Evolutionary conservation across 2,329 filamentous ascomycete species (phyloP).

Genomic region (Trichophaea hybrida): DNA sequence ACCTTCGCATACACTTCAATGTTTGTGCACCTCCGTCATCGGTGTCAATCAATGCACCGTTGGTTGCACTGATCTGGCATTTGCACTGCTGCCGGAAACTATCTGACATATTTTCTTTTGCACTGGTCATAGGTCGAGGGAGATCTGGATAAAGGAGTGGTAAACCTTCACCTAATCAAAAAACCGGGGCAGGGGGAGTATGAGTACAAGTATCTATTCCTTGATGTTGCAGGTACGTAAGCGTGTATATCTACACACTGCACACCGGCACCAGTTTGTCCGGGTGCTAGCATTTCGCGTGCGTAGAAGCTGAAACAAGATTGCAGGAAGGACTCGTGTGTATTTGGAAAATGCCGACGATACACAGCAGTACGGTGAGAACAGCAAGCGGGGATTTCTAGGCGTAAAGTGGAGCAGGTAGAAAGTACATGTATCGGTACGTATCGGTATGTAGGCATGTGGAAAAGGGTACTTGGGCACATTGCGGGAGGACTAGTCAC

Average conservation of each 20-base stretch:
- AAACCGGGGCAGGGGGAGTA: slow-evolving; percentile 12
- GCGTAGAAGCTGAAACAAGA: not conserved
- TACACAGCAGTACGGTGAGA: slow-evolving; percentile 9
- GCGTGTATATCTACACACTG: not conserved
- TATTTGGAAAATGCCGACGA: slow-evolving; percentile 18
- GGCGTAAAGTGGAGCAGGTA: slow-evolving; percentile 23
- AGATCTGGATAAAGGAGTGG: slow-evolving; percentile 18
- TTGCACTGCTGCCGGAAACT: not conserved
- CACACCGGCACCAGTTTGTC: not conserved
- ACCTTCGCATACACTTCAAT: slow-evolving; percentile 22
- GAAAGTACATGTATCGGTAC: not conserved
- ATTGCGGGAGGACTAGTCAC: not conserved
- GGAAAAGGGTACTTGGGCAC: not conserved
- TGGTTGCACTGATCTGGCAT: not conserved
- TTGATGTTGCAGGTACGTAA: slow-evolving; percentile 18
- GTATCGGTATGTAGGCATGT: too few species aligned
- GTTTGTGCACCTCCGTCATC: slow-evolving; percentile 6
- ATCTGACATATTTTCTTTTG: not conserved
- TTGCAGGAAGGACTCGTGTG: slow-evolving; percentile 14
- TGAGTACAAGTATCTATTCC: slow-evolving; percentile 19
- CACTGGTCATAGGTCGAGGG: slow-evolving; percentile 17
- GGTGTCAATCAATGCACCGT: not conserved
- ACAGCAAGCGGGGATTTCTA: slow-evolving; percentile 14
- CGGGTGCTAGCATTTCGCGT: not conserved
- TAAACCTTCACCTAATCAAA: slow-evolving; percentile 18